phyloP scores from a whole-genome alignment of 2,329 filamentous ascomycete species.

The Neofusicoccum ribis region DNA sequence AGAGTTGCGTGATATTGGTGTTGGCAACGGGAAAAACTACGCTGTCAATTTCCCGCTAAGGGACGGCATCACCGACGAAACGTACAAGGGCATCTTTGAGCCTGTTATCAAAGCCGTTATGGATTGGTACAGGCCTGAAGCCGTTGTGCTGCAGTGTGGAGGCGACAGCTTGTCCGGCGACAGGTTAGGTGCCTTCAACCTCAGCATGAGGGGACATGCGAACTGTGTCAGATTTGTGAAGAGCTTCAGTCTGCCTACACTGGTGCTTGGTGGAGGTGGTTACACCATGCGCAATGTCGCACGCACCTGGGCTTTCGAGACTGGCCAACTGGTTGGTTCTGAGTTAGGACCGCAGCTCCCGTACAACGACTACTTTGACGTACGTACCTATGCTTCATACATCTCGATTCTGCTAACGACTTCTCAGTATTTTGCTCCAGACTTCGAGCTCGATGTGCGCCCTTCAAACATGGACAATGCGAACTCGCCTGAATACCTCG shows the following conservation, averaged over 20 bases:
- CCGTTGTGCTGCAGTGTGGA: conserved; percentile 68
- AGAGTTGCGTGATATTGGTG: conserved; percentile 67
- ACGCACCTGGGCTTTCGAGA: conserved; percentile 66
- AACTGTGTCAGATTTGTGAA: conserved; percentile 71
- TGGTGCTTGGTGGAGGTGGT: conserved; percentile 67
- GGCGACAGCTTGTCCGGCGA: conserved; percentile 69
- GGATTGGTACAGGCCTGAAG: conserved; percentile 67
- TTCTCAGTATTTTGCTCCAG: conserved; percentile 64
- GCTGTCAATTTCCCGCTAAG: conserved; percentile 69
- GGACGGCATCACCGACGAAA: conserved; percentile 67
- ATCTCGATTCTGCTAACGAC: background rate
- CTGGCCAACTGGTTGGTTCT: conserved; percentile 78
- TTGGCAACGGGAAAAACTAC: conserved; percentile 67
- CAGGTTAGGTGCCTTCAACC: conserved; percentile 67
- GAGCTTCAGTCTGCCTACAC: conserved; percentile 64
- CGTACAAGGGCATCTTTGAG: conserved; percentile 69
- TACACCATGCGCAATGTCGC: conserved; percentile 69
- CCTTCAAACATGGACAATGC: conserved; percentile 74
- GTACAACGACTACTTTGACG: conserved; percentile 93
- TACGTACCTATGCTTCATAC: conserved; percentile 30
- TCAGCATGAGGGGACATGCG: conserved; percentile 69
- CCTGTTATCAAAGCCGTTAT: conserved; percentile 67
- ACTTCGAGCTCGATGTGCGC: conserved; percentile 69
- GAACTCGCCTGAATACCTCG: conserved; percentile 67
- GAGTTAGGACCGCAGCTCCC: conserved; percentile 81